Evolutionary conservation across 2,329 filamentous ascomycete genomes (phyloP).

Genomic region (Ceratocystis diversiconidia): DNA sequence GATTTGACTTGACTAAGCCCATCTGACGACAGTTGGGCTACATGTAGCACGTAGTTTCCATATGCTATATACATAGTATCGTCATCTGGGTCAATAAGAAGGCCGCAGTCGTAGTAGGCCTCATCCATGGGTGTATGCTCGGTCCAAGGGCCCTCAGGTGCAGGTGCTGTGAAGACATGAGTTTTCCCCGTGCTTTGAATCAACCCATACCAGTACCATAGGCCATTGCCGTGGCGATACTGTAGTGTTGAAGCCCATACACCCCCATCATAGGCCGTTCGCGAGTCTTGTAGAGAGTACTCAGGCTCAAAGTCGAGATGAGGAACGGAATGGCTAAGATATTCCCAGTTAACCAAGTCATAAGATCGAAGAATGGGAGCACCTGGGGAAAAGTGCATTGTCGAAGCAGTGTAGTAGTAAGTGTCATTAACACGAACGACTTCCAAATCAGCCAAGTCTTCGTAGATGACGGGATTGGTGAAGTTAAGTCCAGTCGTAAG

Average conservation of each 20-base stretch:
- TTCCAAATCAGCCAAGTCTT: slow-evolving; percentile 25
- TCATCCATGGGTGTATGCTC: slow-evolving; percentile 20
- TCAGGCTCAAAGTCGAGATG: not conserved
- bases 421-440: slow-evolving; percentile 23
- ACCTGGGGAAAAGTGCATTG: slow-evolving; percentile 46
- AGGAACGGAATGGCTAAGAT: slow-evolving; percentile 20
- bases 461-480: slow-evolving; percentile 25
- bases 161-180: slow-evolving; percentile 22
- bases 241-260: slow-evolving; percentile 15
- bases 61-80: slow-evolving; percentile 40
- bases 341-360: slow-evolving; percentile 25
- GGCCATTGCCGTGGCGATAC: slow-evolving; percentile 12
- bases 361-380: slow-evolving; percentile 29
- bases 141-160: slow-evolving; percentile 21
- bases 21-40: slow-evolving; percentile 33
- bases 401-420: slow-evolving; percentile 35
- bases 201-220: slow-evolving; percentile 20
- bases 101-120: slow-evolving; percentile 40
- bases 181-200: slow-evolving; percentile 20
- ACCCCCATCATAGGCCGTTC: slow-evolving; percentile 18
- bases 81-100: slow-evolving; percentile 41
- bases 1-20: slow-evolving; percentile 26
- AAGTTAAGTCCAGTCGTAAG: not conserved
- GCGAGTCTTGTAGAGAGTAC: slow-evolving; percentile 10
- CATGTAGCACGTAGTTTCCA: slow-evolving; percentile 31